Evolutionary conservation across 2,329 filamentous ascomycete species (phyloP).

Genomic region (Penicillium sp.): DNA sequence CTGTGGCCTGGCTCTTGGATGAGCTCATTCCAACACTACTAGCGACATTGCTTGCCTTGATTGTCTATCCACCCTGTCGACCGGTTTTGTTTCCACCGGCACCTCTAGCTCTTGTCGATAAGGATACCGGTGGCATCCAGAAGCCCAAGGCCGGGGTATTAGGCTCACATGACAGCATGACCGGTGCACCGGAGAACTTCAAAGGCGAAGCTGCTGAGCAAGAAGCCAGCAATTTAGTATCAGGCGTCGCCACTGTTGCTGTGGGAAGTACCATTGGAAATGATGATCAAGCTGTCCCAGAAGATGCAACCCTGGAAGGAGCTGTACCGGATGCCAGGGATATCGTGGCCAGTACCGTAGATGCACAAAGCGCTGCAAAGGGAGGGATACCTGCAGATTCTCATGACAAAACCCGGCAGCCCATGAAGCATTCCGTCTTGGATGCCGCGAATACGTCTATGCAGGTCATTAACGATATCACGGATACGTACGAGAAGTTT

Average conservation of each 20-base stretch:
- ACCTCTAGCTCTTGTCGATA: slow-evolving; percentile 70
- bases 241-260: slow-evolving; percentile 69
- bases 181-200: slow-evolving; percentile 78
- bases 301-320: slow-evolving; percentile 51
- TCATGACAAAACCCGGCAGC: slow-evolving; percentile 76
- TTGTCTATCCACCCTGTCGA: slow-evolving; percentile 64
- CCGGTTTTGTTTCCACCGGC: slow-evolving; percentile 71
- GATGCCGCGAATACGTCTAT: slow-evolving; percentile 72
- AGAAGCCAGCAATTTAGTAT: slow-evolving; percentile 78
- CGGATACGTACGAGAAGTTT: slow-evolving; percentile 64
- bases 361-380: slow-evolving; percentile 54
- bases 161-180: slow-evolving; percentile 73
- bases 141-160: slow-evolving; percentile 74
- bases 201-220: slow-evolving; percentile 81
- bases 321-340: slow-evolving; percentile 62
- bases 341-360: slow-evolving; percentile 54
- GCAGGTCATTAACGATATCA: slow-evolving; percentile 60
- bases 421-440: slow-evolving; percentile 76
- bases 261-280: slow-evolving; percentile 75
- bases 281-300: slow-evolving; percentile 65
- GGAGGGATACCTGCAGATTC: slow-evolving; percentile 52
- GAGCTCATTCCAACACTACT: slow-evolving; percentile 64
- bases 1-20: slow-evolving; percentile 69
- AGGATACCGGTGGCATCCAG: slow-evolving; percentile 70
- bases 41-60: slow-evolving; percentile 61